Base-by-base conservation (phyloP, 2,329 filamentous ascomycete genomes). In the Colletotrichum cordylinicola region DNA sequence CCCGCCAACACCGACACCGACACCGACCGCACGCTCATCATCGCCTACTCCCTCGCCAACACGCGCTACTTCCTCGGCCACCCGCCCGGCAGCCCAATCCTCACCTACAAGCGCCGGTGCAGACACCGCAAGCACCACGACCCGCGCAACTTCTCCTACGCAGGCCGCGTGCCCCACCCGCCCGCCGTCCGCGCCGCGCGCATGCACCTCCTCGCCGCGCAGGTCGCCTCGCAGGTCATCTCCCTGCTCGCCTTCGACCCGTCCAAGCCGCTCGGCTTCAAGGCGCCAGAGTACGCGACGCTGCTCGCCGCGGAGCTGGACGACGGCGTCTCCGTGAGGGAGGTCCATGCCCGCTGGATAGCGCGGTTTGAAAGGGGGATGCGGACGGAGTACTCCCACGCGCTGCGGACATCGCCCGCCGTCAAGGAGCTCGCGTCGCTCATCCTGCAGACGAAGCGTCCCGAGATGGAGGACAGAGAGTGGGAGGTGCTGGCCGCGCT, bases 331-430 rank as follows among this genome's bases (percentile, higher is more conserved):
- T 48, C 43, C 4, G n/a, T 48, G n/a, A 48, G 43, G n/a, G 43
- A 48, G n/a, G n/a, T 48, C 43, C 43, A 48, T n/a, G 9, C n/a
- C 43, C 43, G 43, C 18, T 48, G 43, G 43, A 21, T 21, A 5
- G 43, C n/a, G 43, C 43, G 43, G 10, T 48, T 48, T n/a, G 43
- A n/a, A 4, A 48, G n/a, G 43, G 43, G 43, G n/a, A 3, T 4
- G 43, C n/a, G 10, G 43, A 48, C 43, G 43, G 43, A 8, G n/a
- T 48, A 48, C n/a, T 4, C n/a, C n/a, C 43, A 48, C 43, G 10
- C 18, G 1, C 0, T 48, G 43, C 43, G 6, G 0, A 4, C 43
- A 0, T 48, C 43, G 1, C 10, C 43, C 43, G 43, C 43, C n/a
- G 43, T 21, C 43, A 21, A 21, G n/a, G 43, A 48, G 10, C 43